Conservation (phyloP, 768 basidiomycete species). For the Leccinum obscurum region DNA sequence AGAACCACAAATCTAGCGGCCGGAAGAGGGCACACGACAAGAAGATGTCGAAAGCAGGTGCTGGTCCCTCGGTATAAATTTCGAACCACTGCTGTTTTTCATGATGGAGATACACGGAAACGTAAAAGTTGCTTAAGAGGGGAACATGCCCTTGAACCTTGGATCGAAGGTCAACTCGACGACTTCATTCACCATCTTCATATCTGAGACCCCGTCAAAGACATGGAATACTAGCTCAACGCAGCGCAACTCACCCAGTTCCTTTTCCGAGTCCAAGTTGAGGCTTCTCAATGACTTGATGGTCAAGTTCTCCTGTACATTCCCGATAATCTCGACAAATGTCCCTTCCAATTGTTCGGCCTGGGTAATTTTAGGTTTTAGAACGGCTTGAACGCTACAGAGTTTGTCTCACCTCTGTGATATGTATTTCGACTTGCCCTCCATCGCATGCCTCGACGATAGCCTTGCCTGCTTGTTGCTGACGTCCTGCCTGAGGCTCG, state of each 20-base stretch:
- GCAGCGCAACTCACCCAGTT: constrained; percentile 53
- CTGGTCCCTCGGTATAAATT: constrained; percentile 29
- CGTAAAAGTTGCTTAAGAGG: constrained; percentile 12
- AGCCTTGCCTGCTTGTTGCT: constrained; percentile 45
- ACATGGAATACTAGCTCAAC: neutral
- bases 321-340: constrained; percentile 69
- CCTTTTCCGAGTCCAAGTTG: constrained; percentile 51
- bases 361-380: constrained; percentile 25
- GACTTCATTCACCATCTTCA: constrained; percentile 61
- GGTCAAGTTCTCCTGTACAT: constrained; percentile 51
- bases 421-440: constrained; percentile 52
- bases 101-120: neutral
- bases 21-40: constrained; percentile 86
- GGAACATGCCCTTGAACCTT: constrained; percentile 54
- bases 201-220: constrained; percentile 39
- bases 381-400: neutral
- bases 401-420: constrained; percentile 39
- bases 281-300: constrained; percentile 55
- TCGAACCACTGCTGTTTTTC: neutral
- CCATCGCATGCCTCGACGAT: constrained; percentile 69
- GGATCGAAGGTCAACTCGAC: constrained; percentile 62
- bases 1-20: constrained; percentile 78
- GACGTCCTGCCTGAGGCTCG: neutral
- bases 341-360: constrained; percentile 48
- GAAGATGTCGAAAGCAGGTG: constrained; percentile 75